These are phyloP conservation scores for Gentiana dahurica DNA, from an alignment of 257 asterid species.

Conservation along the genomic window DNA sequence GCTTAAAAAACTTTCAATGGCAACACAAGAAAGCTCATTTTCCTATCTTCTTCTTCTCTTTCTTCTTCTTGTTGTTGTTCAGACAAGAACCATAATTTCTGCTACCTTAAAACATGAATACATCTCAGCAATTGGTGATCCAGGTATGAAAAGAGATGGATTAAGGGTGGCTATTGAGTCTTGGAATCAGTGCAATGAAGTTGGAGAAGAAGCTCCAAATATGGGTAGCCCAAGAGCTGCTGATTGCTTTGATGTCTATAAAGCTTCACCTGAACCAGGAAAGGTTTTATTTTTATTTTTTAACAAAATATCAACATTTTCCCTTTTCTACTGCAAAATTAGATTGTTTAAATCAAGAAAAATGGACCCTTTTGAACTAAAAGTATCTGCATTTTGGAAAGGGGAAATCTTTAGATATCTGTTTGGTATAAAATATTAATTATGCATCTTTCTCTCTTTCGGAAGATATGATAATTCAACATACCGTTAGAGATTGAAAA, in stretches of 20 bases:
- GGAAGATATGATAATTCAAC: too few species aligned
- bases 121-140: constrained; percentile 65
- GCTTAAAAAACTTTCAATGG: too few species aligned
- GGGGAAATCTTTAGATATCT: too few species aligned
- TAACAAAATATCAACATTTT: too few species aligned
- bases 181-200: constrained; percentile 93
- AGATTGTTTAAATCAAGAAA: too few species aligned
- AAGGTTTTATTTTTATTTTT: constrained; percentile 16
- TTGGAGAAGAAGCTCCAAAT: constrained; percentile 68
- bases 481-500: not conserved
- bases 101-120: constrained; percentile 16
- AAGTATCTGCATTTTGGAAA: too few species aligned
- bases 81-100: constrained; percentile 6
- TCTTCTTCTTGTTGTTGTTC: constrained; percentile 16
- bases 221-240: constrained; percentile 91
- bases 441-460: too few species aligned
- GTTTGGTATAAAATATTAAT: too few species aligned
- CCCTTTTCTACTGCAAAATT: too few species aligned
- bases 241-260: constrained; percentile 63
- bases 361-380: too few species aligned
- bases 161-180: constrained; percentile 75
- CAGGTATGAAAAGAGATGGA: constrained; percentile 65
- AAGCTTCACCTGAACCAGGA: constrained; percentile 28
- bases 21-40: too few species aligned
- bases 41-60: constrained; percentile 4